phyloP scores from a whole-genome alignment of 352 stramenopile genomes.

The Phytophthora aleatoria region DNA sequence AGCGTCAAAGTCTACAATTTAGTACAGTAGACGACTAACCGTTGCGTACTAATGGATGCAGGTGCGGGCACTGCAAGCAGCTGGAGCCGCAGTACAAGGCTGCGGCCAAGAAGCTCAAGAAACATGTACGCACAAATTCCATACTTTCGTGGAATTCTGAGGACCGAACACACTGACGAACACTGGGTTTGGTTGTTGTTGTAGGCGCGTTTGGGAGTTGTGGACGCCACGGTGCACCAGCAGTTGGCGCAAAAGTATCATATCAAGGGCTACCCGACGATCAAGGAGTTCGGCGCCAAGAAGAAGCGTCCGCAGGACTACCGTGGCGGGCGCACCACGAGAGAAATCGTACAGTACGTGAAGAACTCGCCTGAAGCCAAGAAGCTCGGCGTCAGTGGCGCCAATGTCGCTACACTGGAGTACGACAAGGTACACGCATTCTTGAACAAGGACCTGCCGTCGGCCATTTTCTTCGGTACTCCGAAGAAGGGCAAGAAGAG shows the following conservation, averaged over 20 bases:
- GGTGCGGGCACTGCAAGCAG: constrained; percentile 92
- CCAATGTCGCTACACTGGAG: constrained; percentile 49
- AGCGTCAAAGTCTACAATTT: not conserved
- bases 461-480: constrained; percentile 74
- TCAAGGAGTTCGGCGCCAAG: constrained; percentile 85
- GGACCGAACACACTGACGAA: constrained; percentile 7
- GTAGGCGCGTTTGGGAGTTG: constrained; percentile 68
- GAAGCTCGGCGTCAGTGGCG: constrained; percentile 64
- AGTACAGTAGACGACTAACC: not conserved
- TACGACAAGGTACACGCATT: constrained; percentile 64
- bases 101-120: constrained; percentile 87
- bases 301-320: constrained; percentile 84
- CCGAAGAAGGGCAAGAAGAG: constrained; percentile 55
- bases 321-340: constrained; percentile 59
- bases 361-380: constrained; percentile 72
- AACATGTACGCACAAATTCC: constrained; percentile 41
- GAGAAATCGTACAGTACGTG: constrained; percentile 77
- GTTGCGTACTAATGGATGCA: constrained; percentile 13
- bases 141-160: constrained; percentile 6
- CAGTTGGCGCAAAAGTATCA: constrained; percentile 77
- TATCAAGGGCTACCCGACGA: constrained; percentile 80
- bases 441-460: constrained; percentile 56
- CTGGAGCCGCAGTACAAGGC: constrained; percentile 90
- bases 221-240: constrained; percentile 69
- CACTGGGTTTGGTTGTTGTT: constrained; percentile 12